Evolutionary conservation across 139 green algal species (phyloP), one percentile per base, ranked within the genome.

Genomic region (Picochlorum sp.): DNA sequence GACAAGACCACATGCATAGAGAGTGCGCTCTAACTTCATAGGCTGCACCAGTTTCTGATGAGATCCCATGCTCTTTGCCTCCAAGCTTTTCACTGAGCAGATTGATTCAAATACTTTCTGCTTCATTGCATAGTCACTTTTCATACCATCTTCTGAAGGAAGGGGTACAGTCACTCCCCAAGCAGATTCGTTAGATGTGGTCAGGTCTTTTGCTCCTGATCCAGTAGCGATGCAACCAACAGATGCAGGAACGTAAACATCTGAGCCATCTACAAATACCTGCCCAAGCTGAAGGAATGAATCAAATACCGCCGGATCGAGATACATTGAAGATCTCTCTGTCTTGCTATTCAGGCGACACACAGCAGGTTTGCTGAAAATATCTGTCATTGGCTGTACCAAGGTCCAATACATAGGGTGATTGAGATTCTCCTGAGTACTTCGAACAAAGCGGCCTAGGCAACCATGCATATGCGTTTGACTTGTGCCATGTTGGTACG

Each of bases 191-290:
- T 47, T 20, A 20, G 11, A 11, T 9, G 2, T 28, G 15, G 14
- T 52, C 23, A 66, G n/a, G 2, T 24, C 38, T n/a, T 38, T 21
- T 9, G 37, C 18, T 32, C 9, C 58, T n/a, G 45, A 26, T 16
- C 14, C 14, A 49, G 18, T 49, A 41, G 28, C 4, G 13, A 88
- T 67, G 0, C 70, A 49, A 3, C 69, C 73, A 6, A 86, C 44
- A 15, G 67, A 72, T 3, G 78, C 72, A 3, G 82, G 82, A 6
- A 88, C 78, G 60, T 75, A 88, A 3, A 85, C 62, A 2, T 75
- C 71, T 3, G 37, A 51, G 45, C 7, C 49, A 38, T 21, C 32
- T 20, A 38, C 20, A 54, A 80, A 74, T 3, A 79, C 65, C 62
- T 80, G 74, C 0, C 74, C 74, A 21, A 80, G 60, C 72, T 80